Percentiles rank a stretch among this genome's conserved stretches.
Conservation (phyloP, 2,329 filamentous ascomycete genomes). For the Scedosporium apiospermum region DNA sequence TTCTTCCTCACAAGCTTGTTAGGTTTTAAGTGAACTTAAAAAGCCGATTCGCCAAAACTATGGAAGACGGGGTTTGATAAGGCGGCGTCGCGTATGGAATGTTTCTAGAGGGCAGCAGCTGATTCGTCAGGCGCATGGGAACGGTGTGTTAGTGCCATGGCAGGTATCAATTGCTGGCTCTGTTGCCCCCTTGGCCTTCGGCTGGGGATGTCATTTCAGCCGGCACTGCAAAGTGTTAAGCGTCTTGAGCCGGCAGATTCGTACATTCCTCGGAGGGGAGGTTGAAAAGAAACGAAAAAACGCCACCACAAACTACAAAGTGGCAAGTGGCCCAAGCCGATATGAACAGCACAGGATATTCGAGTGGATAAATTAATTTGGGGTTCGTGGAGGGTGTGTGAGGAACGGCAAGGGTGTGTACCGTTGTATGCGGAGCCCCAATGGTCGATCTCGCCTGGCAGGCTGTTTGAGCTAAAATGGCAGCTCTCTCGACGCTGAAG, state of each 20-base stretch:
- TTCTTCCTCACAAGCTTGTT: background rate
- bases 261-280: background rate
- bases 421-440: too few relatives aligned
- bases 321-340: background rate
- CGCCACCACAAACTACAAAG: background rate
- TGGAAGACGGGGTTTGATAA: background rate
- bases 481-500: background rate
- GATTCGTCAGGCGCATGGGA: background rate
- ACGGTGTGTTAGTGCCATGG: background rate
- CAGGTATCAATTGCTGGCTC: background rate
- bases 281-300: background rate
- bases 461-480: constrained; percentile 1
- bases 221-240: background rate
- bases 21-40: background rate
- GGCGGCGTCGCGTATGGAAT: background rate
- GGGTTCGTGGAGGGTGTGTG: background rate
- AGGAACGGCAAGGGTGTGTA: background rate
- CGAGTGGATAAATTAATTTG: background rate
- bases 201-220: background rate
- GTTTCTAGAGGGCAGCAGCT: background rate
- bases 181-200: background rate
- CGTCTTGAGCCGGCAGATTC: background rate
- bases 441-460: background rate
- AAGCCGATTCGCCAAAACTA: background rate
- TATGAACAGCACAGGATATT: background rate